Conservation (phyloP, 2,329 filamentous ascomycete genomes). For the Sporothrix pseudoabietina region DNA sequence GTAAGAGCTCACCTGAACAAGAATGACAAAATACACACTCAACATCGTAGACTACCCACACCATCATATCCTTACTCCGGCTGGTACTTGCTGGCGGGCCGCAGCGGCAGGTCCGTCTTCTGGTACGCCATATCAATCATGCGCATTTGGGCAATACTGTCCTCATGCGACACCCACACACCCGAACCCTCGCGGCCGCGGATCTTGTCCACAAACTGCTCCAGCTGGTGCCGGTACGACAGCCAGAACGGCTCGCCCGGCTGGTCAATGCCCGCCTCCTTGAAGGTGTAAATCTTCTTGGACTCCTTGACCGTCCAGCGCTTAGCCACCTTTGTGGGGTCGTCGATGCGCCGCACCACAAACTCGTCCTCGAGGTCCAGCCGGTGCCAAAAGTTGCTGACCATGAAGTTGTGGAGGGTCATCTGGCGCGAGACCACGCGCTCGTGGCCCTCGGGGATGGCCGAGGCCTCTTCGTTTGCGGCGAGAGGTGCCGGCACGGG, state of each 20-base stretch:
- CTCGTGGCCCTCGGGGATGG: slow-evolving; percentile 27
- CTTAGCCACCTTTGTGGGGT: slow-evolving; percentile 34
- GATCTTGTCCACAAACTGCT: slow-evolving; percentile 52
- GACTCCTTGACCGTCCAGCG: slow-evolving; percentile 33
- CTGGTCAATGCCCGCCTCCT: slow-evolving; percentile 40
- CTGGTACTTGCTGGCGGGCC: slow-evolving; percentile 32
- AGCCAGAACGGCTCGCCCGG: slow-evolving; percentile 46
- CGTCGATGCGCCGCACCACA: slow-evolving; percentile 38
- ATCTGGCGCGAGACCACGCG: slow-evolving; percentile 37
- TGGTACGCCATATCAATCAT: slow-evolving; percentile 52
- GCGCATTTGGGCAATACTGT: slow-evolving; percentile 50
- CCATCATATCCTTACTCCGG: neutral
- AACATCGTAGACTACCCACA: neutral
- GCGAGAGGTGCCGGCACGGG: slow-evolving; percentile 20
- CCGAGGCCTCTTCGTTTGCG: neutral
- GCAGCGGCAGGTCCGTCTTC: slow-evolving; percentile 40
- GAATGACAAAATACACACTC: neutral
- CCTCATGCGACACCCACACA: slow-evolving; percentile 47
- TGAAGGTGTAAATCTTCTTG: slow-evolving; percentile 44
- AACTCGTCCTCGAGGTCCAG: slow-evolving; percentile 45
- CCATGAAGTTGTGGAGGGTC: slow-evolving; percentile 39
- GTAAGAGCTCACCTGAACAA: neutral
- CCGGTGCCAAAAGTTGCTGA: slow-evolving; percentile 41
- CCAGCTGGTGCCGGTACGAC: slow-evolving; percentile 51
- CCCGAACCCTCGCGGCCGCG: slow-evolving; percentile 44